Base-by-base conservation (phyloP, 768 basidiomycete genomes). In the Suillus plorans region DNA sequence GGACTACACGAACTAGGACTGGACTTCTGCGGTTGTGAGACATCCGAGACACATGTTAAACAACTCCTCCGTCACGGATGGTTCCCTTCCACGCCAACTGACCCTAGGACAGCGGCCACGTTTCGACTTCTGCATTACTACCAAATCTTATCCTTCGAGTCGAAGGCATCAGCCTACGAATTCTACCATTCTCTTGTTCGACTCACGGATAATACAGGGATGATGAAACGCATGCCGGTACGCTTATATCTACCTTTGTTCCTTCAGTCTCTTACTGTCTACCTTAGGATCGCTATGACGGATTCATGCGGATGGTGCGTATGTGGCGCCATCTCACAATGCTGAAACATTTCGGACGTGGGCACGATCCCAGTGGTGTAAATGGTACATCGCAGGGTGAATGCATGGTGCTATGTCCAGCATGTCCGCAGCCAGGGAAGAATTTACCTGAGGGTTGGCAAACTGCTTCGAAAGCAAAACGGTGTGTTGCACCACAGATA, bases 311-410 rank as follows among this genome's bases (percentile, higher is more conserved):
- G 20, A 45, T 68, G 58, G 59, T 61, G 0, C 60, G 60, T 10
- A 14, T 65, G 37, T 70, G 66, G 65, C 28, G 44, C 0, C 58
- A 69, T 44, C 41, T 70, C 4, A 56, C 64, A 34, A 47, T 66
- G 49, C 41, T 69, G 7, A 68, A 69, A 49, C 63, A 45, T 13
- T 57, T 61, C 22, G 62, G 69, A 10, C 42, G 70, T 10, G 76
- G 69, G 0, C 73, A 76, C 57, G 63, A 68, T 39, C 60, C 65
- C 1, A 47, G 22, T 0, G 74, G 76, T 0, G 65, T 69, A 7
- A 57, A 34, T 0, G 70, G 68, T 4, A 76, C 76, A 31, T 9
- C 9, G 8, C 13, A 50, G 2, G 76, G 76, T 0, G 67, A 71
- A 42, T 66, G 70, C 2, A 68, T 73, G 0, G 44, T 76, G 0